These are phyloP conservation scores for Fallopia convolvulus DNA, from an alignment of 148 eudicot species.

Conservation along the genomic window DNA sequence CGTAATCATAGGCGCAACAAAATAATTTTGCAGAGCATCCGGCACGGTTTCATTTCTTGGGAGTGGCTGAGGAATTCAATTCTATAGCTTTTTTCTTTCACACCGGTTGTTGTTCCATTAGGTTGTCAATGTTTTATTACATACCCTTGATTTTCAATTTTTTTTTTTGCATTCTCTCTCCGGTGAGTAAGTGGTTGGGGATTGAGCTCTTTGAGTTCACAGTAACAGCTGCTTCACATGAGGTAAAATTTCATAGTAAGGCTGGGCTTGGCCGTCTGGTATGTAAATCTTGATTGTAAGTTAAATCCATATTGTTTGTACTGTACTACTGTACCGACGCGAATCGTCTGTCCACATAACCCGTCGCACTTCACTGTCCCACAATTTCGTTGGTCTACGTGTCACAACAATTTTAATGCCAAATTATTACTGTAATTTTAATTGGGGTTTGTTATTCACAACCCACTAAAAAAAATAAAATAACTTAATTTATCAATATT, in stretches of 20 bases:
- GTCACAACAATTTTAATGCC: too few relatives aligned
- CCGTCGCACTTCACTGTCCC: too few relatives aligned
- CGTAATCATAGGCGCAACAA: background rate
- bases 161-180: background rate
- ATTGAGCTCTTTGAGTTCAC: background rate
- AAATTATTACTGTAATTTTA: too few relatives aligned
- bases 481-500: too few relatives aligned
- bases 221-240: background rate
- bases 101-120: background rate
- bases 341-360: too few relatives aligned
- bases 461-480: too few relatives aligned
- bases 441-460: too few relatives aligned
- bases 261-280: background rate
- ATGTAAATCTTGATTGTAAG: conserved; percentile 8
- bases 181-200: background rate
- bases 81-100: background rate
- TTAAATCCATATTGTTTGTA: background rate
- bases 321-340: too few relatives aligned
- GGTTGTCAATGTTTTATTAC: background rate
- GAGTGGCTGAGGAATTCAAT: conserved; percentile 1
- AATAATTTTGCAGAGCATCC: background rate
- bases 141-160: background rate
- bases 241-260: background rate
- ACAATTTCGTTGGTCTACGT: too few relatives aligned
- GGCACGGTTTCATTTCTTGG: background rate